A percentile compares a stretch with the other conserved stretches of the same genome.
Conservation (phyloP, 805 yeast species). For the Candida schatavii region DNA sequence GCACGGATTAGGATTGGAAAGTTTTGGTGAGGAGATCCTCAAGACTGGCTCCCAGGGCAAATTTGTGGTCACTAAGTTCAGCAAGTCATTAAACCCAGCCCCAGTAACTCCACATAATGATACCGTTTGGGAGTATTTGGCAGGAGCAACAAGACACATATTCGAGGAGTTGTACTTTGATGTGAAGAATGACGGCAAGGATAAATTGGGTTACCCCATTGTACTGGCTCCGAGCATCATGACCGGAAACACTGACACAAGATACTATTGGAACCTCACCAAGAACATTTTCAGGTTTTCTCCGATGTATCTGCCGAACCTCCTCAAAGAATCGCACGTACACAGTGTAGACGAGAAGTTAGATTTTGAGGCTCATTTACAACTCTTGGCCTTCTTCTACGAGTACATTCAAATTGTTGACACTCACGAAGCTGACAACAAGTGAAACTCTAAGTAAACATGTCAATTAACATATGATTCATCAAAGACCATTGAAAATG, state of each 20-base stretch:
- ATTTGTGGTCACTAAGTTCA: constrained; percentile 12
- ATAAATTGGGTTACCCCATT: constrained; percentile 22
- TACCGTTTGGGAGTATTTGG: constrained; percentile 39
- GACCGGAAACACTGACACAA: constrained; percentile 73
- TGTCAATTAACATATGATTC: neutral
- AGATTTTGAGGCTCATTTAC: constrained; percentile 56
- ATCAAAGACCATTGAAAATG: no score
- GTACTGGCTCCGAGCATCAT: constrained; percentile 56
- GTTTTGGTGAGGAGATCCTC: constrained; percentile 24
- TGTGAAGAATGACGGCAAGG: constrained; percentile 20
- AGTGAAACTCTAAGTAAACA: constrained; percentile 5
- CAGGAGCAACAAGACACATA: constrained; percentile 45
- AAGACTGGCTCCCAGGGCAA: constrained; percentile 13
- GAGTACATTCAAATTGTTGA: constrained; percentile 48
- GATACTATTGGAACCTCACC: constrained; percentile 61
- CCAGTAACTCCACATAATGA: constrained; percentile 43
- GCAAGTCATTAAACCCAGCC: constrained; percentile 36
- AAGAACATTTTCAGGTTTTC: constrained; percentile 59
- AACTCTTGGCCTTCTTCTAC: constrained; percentile 54
- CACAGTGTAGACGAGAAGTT: constrained; percentile 68
- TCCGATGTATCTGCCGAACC: constrained; percentile 40
- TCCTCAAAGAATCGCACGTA: constrained; percentile 34
- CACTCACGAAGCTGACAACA: constrained; percentile 17
- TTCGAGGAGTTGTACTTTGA: constrained; percentile 43
- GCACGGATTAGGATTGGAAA: constrained; percentile 30